Evolutionary conservation across 1,284 basidiomycete species (phyloP), one percentile per base, ranked within the genome.

Genomic region (Pulveroboletus sp.): DNA sequence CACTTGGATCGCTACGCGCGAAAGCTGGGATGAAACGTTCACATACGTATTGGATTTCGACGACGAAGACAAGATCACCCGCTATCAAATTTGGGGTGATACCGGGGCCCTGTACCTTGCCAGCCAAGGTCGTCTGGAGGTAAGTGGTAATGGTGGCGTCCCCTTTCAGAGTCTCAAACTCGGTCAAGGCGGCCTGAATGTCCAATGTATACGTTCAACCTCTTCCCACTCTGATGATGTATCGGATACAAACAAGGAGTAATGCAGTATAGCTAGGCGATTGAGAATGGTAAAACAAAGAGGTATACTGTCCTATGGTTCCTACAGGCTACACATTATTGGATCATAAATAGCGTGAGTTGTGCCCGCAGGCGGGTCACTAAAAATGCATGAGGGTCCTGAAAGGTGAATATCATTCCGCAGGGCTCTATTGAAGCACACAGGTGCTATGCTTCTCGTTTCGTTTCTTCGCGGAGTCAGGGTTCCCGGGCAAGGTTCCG

Each of bases 81-180:
- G 77, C 47, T 86, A 84, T 73, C 80, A 87, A 64, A 77, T 87
- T 0, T 87, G 84, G 84, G 83, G 82, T 15, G 85, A 87, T 66
- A 80, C 83, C 6, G 84, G 83, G 11, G 80, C 83, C 10, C 78
- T 81, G 16, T 84, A 84, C 67, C 74, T 87, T 35, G 84, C 84
- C 8, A 75, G 79, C 36, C 72, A 68, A 41, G 83, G 85, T n/a
- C 65, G 75, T 63, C 64, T 84, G 42, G 24, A 58, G 46, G 65
- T 63, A 48, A 51, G 59, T 17, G 15, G 11, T 33, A 4, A 19
- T 36, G 17, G 39, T 39, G 9, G 4, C 42, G 12, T 17, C 26
- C 32, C 15, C 33, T 50, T 29, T 41, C 53, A 11, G 11, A 10
- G 17, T 45, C 42, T 26, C 15, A 21, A 24, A 37, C 36, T 6